These are phyloP conservation scores for Dothidotthia symphoricarpi DNA, from an alignment of 2,329 filamentous ascomycete genomes.

Conservation along the genomic window DNA sequence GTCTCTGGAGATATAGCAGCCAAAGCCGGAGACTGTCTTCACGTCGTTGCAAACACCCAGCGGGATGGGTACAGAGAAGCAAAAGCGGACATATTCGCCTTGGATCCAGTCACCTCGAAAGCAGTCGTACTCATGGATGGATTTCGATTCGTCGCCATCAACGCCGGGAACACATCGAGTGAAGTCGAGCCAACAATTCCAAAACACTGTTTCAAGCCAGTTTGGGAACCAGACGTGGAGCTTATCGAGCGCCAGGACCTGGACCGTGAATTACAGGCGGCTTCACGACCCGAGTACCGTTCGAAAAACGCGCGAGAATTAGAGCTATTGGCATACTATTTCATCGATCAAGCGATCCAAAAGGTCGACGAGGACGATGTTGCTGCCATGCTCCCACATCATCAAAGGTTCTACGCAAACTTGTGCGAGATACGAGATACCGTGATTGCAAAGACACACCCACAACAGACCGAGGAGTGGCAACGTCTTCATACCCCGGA, in stretches of 20 bases:
- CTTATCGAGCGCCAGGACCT: constrained; percentile 7
- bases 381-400: constrained; percentile 11
- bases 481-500: constrained; percentile 6
- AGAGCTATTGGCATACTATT: constrained; percentile 13
- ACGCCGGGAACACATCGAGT: neutral
- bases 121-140: constrained; percentile 14
- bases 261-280: constrained; percentile 9
- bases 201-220: constrained; percentile 10
- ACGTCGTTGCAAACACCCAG: constrained; percentile 6
- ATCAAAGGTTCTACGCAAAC: constrained; percentile 11
- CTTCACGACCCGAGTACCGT: constrained; percentile 5
- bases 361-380: constrained; percentile 4
- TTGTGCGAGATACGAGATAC: constrained; percentile 6
- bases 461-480: constrained; percentile 16
- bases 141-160: constrained; percentile 14
- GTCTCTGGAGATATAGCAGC: constrained; percentile 10
- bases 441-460: too few relatives aligned
- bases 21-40: constrained; percentile 7
- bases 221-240: constrained; percentile 15
- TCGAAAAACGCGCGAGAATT: constrained; percentile 10
- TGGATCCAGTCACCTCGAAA: constrained; percentile 7
- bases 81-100: constrained; percentile 7
- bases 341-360: constrained; percentile 9
- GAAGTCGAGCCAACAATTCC: neutral
- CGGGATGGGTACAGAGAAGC: constrained; percentile 5